Percentiles rank a stretch among this genome's conserved stretches.
Evolutionary conservation across 2,329 filamentous ascomycete species (phyloP).

Genomic region (Endoconidiophora polonica): DNA sequence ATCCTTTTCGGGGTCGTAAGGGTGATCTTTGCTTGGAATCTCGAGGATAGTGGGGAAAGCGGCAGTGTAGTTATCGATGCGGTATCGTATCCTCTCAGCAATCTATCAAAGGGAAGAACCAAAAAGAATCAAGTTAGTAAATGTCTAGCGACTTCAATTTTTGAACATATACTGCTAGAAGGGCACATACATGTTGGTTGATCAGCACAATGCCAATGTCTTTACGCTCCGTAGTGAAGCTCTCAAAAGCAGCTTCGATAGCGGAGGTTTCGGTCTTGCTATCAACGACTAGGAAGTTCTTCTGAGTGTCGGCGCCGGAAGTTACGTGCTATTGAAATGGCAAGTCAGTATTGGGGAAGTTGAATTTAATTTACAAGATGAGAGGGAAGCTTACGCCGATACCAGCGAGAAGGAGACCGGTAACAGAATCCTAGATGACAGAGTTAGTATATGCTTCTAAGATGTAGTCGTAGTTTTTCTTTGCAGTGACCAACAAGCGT

Average conservation of each 20-base stretch:
- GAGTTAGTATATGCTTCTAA: background rate
- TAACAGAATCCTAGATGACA: conserved; percentile 73
- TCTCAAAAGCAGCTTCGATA: conserved; percentile 81
- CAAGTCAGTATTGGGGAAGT: background rate
- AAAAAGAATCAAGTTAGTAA: background rate
- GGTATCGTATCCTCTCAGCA: conserved; percentile 81
- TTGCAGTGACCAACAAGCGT: background rate
- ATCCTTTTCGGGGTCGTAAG: conserved; percentile 97
- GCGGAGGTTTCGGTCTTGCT: conserved; percentile 73
- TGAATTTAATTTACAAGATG: background rate
- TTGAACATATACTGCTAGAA: background rate
- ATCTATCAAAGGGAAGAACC: conserved; percentile 36
- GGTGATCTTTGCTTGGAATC: conserved; percentile 97
- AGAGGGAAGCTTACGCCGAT: conserved; percentile 52
- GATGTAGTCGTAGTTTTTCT: conserved; percentile 13
- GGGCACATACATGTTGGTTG: conserved; percentile 70
- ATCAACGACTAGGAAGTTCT: conserved; percentile 97
- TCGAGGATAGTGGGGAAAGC: conserved; percentile 94
- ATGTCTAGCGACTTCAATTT: background rate
- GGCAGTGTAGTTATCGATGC: conserved; percentile 79
- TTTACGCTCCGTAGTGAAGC: conserved; percentile 77
- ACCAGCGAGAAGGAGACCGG: conserved; percentile 83
- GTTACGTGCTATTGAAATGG: conserved; percentile 59
- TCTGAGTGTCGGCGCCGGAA: conserved; percentile 70
- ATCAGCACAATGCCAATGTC: conserved; percentile 95